phyloP scores from a whole-genome alignment of 2,329 filamentous ascomycete species.

The Stachybotrys chartarum region DNA sequence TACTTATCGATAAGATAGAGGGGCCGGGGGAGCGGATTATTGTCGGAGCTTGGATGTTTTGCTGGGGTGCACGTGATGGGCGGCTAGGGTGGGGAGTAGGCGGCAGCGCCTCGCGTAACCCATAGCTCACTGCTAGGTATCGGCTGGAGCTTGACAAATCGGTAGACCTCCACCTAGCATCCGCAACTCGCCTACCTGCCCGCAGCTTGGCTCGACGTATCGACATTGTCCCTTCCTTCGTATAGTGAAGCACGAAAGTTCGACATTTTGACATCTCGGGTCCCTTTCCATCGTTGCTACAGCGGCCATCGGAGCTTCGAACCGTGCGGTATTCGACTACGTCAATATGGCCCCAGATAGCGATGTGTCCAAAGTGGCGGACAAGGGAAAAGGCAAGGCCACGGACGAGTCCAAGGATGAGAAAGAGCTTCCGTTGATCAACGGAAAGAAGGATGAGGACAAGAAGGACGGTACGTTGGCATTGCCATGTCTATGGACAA shows the following conservation, averaged over 20 bases:
- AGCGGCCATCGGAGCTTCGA: background rate
- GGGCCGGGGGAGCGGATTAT: background rate
- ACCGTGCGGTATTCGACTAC: constrained; percentile 13
- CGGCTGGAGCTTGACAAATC: background rate
- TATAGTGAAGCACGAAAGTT: background rate
- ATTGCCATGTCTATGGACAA: constrained; percentile 4
- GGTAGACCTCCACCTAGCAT: background rate
- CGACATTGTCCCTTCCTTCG: background rate
- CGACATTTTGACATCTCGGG: background rate
- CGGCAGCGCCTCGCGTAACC: constrained; percentile 40
- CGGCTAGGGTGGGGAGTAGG: constrained; percentile 24
- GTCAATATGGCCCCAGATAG: constrained; percentile 85
- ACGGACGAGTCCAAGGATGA: constrained; percentile 63
- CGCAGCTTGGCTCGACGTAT: constrained; percentile 3
- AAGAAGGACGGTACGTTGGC: constrained; percentile 39
- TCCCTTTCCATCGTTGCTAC: background rate
- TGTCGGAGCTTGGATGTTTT: constrained; percentile 9
- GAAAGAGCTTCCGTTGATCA: constrained; percentile 49
- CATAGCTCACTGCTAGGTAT: constrained; percentile 20
- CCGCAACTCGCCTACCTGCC: background rate
- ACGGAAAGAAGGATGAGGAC: constrained; percentile 74
- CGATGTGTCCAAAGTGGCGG: constrained; percentile 73
- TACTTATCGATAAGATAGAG: constrained; percentile 22
- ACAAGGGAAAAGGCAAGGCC: constrained; percentile 97
- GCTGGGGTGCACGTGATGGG: constrained; percentile 20